Evolutionary conservation across 345 rosid species (phyloP), one percentile per base, ranked within the genome.

Genomic region (Anastatica hierochuntica): DNA sequence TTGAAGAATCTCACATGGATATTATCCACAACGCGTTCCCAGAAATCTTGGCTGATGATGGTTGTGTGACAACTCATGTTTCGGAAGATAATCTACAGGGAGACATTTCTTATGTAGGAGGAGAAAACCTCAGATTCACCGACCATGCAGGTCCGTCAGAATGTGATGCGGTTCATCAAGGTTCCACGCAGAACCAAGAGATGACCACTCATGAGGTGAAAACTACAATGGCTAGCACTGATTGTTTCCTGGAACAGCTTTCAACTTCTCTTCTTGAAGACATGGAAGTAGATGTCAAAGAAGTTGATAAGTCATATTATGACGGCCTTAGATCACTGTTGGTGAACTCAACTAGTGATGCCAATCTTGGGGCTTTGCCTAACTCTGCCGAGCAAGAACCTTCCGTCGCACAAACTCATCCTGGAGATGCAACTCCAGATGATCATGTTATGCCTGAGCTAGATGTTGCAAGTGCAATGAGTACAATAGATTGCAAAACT

Each of bases 1-100:
- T 81, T 58, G 72, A 77, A 74, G 90, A 79, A 45, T 71, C 94
- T 51, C 71, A 77, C 68, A 56, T 76, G 69, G 84, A 81, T 61
- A 64, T 77, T 5, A 60, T 68, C 70, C 66, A 74, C 67, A 57
- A 43, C 36, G 65, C 57, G 5, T 76, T 81, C 64, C 82, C 85
- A 12, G 66, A 78, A 53, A 59, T 73, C 19, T 47, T 64, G 56
- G 68, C 42, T 18, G 70, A 73, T 30, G 73, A 47, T 11, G 70
- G 60, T 31, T 40, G 73, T 21, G 67, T 56, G 33, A 27, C 66
- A 27, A 62, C 60, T 71, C 77, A 74, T 71, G 52, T 75, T 34
- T 67, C 73, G 21, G 73, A 62, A 36, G 70, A 69, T 60, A 48
- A 73, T 74, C 18, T 68, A 20, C 74, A 65, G 8, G 42, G 51